A percentile compares a stretch with the other conserved stretches of the same genome.
Evolutionary conservation across 345 rosid genomes (phyloP).

Genomic region (Dipteronia dyeriana): DNA sequence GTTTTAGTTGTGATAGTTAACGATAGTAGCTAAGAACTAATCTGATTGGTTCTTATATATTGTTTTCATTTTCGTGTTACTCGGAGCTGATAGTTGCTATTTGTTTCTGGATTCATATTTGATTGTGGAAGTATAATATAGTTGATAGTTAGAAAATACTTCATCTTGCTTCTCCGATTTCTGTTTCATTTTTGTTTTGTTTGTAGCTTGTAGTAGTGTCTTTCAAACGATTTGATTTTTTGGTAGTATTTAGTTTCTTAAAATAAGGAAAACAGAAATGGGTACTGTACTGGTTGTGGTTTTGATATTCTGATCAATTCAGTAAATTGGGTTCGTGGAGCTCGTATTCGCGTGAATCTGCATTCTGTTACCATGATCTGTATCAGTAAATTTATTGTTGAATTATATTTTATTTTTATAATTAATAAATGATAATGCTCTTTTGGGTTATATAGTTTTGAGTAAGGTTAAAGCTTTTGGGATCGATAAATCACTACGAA

Average conservation of each 20-base stretch:
- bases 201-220: slow-evolving; percentile 1
- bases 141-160: neutral
- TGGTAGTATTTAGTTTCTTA: neutral
- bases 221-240: neutral
- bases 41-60: neutral
- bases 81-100: slow-evolving; percentile 1
- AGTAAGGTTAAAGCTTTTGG: neutral
- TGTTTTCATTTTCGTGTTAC: slow-evolving; percentile 1
- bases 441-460: slow-evolving; percentile 4
- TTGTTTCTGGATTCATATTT: neutral
- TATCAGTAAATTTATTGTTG: neutral
- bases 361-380: neutral
- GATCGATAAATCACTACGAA: neutral
- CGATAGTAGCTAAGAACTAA: neutral
- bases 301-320: neutral
- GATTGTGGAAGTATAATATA: slow-evolving; percentile 4
- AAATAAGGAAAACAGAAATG: neutral
- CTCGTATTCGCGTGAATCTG: neutral
- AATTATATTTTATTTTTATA: neutral
- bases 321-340: neutral
- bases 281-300: neutral
- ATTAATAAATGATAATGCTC: slow-evolving; percentile 12
- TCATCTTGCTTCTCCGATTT: neutral
- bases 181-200: slow-evolving; percentile 6
- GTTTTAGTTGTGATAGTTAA: neutral